Evolutionary conservation across 805 yeast species (phyloP).

Genomic region (Deakozyma indianensis): DNA sequence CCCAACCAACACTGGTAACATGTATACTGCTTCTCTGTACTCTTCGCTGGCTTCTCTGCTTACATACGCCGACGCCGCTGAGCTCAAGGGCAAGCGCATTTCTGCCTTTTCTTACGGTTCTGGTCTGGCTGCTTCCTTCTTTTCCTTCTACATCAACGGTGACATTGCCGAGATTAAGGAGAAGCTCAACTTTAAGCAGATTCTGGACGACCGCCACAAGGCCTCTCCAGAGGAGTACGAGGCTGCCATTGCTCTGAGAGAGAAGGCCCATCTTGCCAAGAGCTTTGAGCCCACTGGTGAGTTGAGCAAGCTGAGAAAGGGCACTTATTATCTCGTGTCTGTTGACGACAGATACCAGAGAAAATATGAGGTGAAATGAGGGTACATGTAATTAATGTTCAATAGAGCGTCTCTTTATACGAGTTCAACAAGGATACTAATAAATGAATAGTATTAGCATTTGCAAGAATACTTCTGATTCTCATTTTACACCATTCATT

Average conservation of each 20-base stretch:
- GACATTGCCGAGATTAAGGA: constrained; percentile 53
- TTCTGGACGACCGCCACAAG: constrained; percentile 48
- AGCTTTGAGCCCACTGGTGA: constrained; percentile 67
- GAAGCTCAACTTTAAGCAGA: constrained; percentile 51
- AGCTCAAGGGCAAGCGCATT: constrained; percentile 68
- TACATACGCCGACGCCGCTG: constrained; percentile 57
- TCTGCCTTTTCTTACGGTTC: constrained; percentile 96
- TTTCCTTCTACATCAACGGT: constrained; percentile 65
- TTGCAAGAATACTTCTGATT: too few species aligned
- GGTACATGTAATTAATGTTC: too few species aligned
- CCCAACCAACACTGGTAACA: constrained; percentile 95
- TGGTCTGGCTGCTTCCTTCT: constrained; percentile 87
- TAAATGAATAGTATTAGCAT: too few species aligned
- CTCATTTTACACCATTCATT: too few species aligned
- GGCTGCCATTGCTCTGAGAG: constrained; percentile 71
- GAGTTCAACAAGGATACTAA: too few species aligned
- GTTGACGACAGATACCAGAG: constrained; percentile 87
- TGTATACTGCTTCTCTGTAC: constrained; percentile 92
- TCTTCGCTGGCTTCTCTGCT: constrained; percentile 74
- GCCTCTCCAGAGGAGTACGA: constrained; percentile 73
- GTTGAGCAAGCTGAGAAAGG: constrained; percentile 52
- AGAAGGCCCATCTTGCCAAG: constrained; percentile 74
- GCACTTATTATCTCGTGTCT: constrained; percentile 70
- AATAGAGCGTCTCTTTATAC: too few species aligned
- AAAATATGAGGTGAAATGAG: constrained; percentile 47